These are phyloP conservation scores for Melanomma pulvis-pyrius DNA, from an alignment of 495 filamentous ascomycete genomes.

Conservation along the genomic window DNA sequence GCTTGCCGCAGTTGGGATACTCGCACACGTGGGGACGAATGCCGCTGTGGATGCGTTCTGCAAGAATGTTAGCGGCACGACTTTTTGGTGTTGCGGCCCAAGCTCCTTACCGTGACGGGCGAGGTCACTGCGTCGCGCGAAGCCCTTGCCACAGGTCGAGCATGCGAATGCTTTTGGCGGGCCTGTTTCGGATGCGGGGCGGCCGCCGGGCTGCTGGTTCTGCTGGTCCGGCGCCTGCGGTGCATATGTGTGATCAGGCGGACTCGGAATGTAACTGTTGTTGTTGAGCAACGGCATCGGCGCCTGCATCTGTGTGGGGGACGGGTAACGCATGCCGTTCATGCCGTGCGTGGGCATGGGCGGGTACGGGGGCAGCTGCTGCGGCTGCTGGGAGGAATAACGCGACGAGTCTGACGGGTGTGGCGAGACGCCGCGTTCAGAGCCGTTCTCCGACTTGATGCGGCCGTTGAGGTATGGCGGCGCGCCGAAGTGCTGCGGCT, in stretches of 20 bases:
- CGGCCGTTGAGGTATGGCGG: constrained; percentile 46
- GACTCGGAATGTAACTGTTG: constrained; percentile 44
- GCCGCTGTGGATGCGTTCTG: constrained; percentile 95
- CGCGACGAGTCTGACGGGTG: constrained; percentile 68
- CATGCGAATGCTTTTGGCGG: constrained; percentile 88
- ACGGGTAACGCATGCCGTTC: constrained; percentile 58
- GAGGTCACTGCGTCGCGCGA: constrained; percentile 91
- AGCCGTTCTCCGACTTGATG: constrained; percentile 58
- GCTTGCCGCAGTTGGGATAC: constrained; percentile 84
- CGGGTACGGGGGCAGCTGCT: constrained; percentile 50
- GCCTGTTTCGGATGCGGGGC: constrained; percentile 51
- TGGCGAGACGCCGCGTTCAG: constrained; percentile 70
- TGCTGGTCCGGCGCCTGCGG: constrained; percentile 45
- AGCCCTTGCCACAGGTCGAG: constrained; percentile 85
- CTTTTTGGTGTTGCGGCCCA: constrained; percentile 11
- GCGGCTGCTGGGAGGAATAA: constrained; percentile 58
- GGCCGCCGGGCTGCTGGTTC: constrained; percentile 41
- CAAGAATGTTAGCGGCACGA: constrained; percentile 38
- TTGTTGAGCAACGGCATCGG: constrained; percentile 61
- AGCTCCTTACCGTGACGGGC: constrained; percentile 78
- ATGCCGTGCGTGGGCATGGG: constrained; percentile 46
- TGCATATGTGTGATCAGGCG: constrained; percentile 43
- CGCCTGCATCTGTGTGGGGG: constrained; percentile 58
- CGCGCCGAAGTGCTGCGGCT: constrained; percentile 38
- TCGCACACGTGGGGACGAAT: constrained; percentile 92